These are phyloP conservation scores for Ophiocordyceps camponoti-saundersi DNA, from an alignment of 2,329 filamentous ascomycete species.

Conservation along the genomic window DNA sequence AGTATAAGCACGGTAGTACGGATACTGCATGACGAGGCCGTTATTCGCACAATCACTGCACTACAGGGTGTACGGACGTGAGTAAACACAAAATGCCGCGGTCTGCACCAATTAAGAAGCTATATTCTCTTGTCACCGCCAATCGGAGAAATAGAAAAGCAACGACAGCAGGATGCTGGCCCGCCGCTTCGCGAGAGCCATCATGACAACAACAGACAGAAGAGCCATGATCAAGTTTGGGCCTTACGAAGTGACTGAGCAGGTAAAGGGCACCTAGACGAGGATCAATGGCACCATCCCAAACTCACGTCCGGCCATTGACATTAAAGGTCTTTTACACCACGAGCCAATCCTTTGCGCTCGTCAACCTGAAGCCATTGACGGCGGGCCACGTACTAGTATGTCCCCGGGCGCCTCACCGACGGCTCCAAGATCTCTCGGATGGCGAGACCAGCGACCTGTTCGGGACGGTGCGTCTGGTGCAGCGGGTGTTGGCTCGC, in stretches of 20 bases:
- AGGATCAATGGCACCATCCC: background rate
- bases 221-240: slow-evolving; percentile 44
- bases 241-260: slow-evolving; percentile 56
- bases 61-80: too few relatives aligned
- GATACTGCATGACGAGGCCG: too few relatives aligned
- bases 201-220: slow-evolving; percentile 13
- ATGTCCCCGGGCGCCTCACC: slow-evolving; percentile 53
- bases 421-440: slow-evolving; percentile 59
- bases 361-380: slow-evolving; percentile 92
- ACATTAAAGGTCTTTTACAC: slow-evolving; percentile 61
- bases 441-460: slow-evolving; percentile 60
- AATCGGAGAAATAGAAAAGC: background rate
- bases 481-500: slow-evolving; percentile 56
- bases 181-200: slow-evolving; percentile 4
- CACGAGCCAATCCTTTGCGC: slow-evolving; percentile 64
- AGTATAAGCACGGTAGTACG: too few relatives aligned
- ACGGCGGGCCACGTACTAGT: slow-evolving; percentile 87
- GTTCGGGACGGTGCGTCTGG: slow-evolving; percentile 69
- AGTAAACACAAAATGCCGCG: too few relatives aligned
- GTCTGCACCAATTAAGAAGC: too few relatives aligned
- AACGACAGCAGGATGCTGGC: background rate
- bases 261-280: slow-evolving; percentile 28
- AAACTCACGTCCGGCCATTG: background rate
- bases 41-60: too few relatives aligned
- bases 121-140: background rate